Base-by-base conservation (phyloP, 2,329 filamentous ascomycete genomes). In the Fusarium sarcochroum region DNA sequence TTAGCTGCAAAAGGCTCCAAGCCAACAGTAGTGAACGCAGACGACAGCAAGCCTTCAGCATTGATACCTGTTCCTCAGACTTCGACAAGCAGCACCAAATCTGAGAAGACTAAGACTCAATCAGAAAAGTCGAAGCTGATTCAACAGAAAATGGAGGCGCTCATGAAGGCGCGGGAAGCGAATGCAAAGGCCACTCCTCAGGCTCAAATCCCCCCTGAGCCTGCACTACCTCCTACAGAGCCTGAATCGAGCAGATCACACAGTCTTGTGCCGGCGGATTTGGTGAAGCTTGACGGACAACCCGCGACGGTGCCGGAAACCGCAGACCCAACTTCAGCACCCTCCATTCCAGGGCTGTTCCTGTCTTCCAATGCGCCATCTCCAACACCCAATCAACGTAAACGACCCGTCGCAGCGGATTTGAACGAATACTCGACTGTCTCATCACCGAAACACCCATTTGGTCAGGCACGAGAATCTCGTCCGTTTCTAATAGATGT, bases 401-500 rank as follows among this genome's bases (percentile, higher is more conserved):
- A 85, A 66, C 78, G 81, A 7, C 82, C 81, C 4, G 86, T 92
- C 40, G 90, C 92, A 14, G 86, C 91, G 6, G 91, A 94, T 73
- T 90, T 92, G 66, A 88, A 92, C 63, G 86, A 88, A n/a, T 81
- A 83, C 20, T 79, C 82, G 0, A 75, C 80, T 15, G 73, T 75
- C 1, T 72, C 76, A 4, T 73, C 78, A 2, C 74, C 80, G 17
- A 92, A 92, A 71, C 88, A 90, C 48, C 86, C 88, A 6, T 90
- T 90, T 71, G 87, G 86, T 14, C 87, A 90, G 44, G 83, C 82
- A 46, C 83, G 84, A 23, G 81, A 86, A 51, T 84, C 90, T 23
- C 84, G 89, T 49, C 86, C 86, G 4, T 86, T 97, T 52, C 87
- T 97, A 38, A 97, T 97, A 70, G 89, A 97, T 68, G 90, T 97